Conservation (phyloP, 805 yeast genomes). For the Ogataea ramenticola region DNA sequence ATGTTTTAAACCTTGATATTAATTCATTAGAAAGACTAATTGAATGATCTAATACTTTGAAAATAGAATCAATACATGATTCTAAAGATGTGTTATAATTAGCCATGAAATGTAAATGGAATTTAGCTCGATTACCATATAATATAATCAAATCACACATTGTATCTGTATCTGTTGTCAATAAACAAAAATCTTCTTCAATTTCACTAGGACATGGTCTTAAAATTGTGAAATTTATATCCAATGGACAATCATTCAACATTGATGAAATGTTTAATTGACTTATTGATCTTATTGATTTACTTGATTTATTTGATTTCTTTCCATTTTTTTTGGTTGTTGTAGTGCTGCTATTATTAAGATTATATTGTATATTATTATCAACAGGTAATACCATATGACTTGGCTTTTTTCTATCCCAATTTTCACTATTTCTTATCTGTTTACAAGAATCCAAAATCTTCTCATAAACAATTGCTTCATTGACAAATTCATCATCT, state of each 20-base stretch:
- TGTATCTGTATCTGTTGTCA: conserved; percentile 28
- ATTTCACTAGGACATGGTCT: conserved; percentile 17
- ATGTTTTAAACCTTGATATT: conserved; percentile 21
- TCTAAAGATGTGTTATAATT: conserved; percentile 28
- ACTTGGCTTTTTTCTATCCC: conserved; percentile 17
- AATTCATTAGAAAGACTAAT: conserved; percentile 28
- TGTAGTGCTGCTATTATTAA: too few species aligned
- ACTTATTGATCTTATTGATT: conserved; percentile 10
- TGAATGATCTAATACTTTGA: conserved; percentile 30
- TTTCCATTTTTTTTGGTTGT: too few species aligned
- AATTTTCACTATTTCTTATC: conserved; percentile 13
- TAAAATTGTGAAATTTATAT: conserved; percentile 22
- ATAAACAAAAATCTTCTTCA: conserved; percentile 19
- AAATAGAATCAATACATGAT: conserved; percentile 30
- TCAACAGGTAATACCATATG: conserved; percentile 23
- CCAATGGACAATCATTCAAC: conserved; percentile 22
- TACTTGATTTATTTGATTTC: conserved; percentile 1
- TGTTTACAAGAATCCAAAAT: conserved; percentile 23
- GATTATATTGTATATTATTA: too few species aligned
- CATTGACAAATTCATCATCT: conserved; percentile 34
- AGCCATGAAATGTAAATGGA: conserved; percentile 43
- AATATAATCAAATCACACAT: conserved; percentile 38
- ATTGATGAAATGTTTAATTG: conserved; percentile 12
- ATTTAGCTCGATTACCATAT: conserved; percentile 44
- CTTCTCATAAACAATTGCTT: conserved; percentile 29